Conservation (phyloP, 164 flowering plant species). For the Stephania cephalantha region DNA sequence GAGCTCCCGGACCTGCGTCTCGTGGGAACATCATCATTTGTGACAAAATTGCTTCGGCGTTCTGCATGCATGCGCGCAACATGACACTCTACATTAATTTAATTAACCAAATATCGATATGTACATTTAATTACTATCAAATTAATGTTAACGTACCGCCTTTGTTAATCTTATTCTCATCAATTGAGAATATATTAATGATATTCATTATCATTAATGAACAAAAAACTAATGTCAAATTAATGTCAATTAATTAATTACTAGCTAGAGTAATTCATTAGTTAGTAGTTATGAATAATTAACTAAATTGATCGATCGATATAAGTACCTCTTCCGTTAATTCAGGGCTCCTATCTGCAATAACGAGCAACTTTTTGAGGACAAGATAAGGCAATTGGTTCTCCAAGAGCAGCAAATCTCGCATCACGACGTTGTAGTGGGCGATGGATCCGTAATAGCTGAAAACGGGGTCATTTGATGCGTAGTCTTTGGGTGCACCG, state of each 20-base stretch:
- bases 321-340: neutral
- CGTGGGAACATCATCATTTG: slow-evolving; percentile 4
- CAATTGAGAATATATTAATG: too few species aligned
- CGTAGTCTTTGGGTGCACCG: slow-evolving; percentile 8
- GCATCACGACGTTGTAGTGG: neutral
- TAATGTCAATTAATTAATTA: too few species aligned
- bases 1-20: slow-evolving; percentile 2
- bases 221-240: too few species aligned
- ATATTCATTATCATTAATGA: too few species aligned
- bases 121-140: too few species aligned
- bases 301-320: too few species aligned
- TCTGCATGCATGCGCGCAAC: neutral
- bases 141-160: too few species aligned
- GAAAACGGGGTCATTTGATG: slow-evolving; percentile 8
- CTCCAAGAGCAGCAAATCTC: slow-evolving; percentile 21
- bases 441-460: slow-evolving; percentile 8
- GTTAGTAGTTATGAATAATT: too few species aligned
- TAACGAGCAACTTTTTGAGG: slow-evolving; percentile 2
- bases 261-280: too few species aligned
- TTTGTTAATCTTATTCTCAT: too few species aligned
- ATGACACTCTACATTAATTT: too few species aligned
- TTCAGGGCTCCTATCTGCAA: neutral
- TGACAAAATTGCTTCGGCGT: neutral
- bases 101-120: too few species aligned
- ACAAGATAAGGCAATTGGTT: slow-evolving; percentile 18